Percentiles rank a stretch among this genome's conserved stretches.
Evolutionary conservation across 164 flowering plant genomes (phyloP).

Genomic region (Stephania japonica): DNA sequence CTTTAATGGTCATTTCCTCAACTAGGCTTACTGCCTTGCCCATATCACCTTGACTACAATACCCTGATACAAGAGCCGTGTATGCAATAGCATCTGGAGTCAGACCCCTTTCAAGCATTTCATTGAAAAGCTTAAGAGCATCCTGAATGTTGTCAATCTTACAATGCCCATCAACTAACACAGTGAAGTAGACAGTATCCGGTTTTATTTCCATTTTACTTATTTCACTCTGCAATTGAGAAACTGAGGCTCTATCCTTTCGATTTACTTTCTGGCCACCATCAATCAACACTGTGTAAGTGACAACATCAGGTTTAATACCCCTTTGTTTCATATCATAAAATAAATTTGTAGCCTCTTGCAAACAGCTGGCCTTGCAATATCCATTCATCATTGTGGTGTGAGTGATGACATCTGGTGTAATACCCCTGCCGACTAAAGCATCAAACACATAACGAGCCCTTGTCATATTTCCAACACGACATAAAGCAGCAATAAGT

Average conservation of each 20-base stretch:
- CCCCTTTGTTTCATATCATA: conserved; percentile 60
- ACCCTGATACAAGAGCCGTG: conserved; percentile 52
- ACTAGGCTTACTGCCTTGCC: conserved; percentile 43
- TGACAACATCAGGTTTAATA: conserved; percentile 54
- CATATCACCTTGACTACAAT: conserved; percentile 37
- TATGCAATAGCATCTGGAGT: conserved; percentile 61
- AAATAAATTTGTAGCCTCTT: conserved; percentile 47
- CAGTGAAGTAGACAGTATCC: conserved; percentile 60
- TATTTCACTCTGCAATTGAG: conserved; percentile 31
- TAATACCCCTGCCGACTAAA: conserved; percentile 31
- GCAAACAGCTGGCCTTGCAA: conserved; percentile 40
- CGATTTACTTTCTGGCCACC: conserved; percentile 24
- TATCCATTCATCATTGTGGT: conserved; percentile 68
- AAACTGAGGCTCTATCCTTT: conserved; percentile 2
- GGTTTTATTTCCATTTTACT: conserved; percentile 34
- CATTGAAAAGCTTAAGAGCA: conserved; percentile 45
- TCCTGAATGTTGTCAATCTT: conserved; percentile 37
- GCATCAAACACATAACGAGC: conserved; percentile 44
- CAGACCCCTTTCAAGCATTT: conserved; percentile 55
- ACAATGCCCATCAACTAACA: conserved; percentile 49
- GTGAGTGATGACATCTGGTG: conserved; percentile 49
- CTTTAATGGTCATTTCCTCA: conserved; percentile 41
- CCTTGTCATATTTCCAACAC: conserved; percentile 37
- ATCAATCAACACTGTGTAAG: conserved; percentile 66
- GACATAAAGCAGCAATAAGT: conserved; percentile 50